Conservation (phyloP, 768 basidiomycete genomes). For the Lentinula sp. region DNA sequence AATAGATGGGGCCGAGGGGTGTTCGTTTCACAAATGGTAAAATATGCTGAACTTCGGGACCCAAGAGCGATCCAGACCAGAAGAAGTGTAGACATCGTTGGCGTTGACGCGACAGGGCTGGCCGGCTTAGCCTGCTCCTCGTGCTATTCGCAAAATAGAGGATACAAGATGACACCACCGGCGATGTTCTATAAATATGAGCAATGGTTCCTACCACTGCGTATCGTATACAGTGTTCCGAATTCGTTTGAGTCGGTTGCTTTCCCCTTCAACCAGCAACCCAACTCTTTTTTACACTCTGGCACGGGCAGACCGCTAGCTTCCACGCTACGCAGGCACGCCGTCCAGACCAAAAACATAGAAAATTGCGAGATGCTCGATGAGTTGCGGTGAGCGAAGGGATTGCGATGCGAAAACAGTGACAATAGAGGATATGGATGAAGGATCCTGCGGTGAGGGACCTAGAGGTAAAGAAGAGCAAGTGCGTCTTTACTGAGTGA, state of each 20-base stretch:
- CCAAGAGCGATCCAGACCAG: background rate
- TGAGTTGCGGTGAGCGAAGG: background rate
- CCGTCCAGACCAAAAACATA: conserved; percentile 2
- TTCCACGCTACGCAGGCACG: conserved; percentile 1
- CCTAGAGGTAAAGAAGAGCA: background rate
- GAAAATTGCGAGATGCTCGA: conserved; percentile 4
- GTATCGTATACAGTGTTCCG: conserved; percentile 7
- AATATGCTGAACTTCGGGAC: conserved; percentile 1
- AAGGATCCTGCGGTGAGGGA: background rate
- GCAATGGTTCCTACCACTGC: conserved; percentile 4
- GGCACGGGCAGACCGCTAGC: background rate
- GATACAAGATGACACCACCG: background rate
- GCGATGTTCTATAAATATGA: background rate
- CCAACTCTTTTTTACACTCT: conserved; percentile 5
- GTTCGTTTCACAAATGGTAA: background rate
- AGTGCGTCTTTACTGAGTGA: background rate
- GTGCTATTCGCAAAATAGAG: background rate
- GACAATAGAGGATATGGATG: background rate
- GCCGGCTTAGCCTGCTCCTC: background rate
- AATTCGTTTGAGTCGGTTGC: background rate
- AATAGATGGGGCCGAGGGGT: background rate
- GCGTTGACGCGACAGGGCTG: background rate
- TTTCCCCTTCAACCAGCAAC: background rate
- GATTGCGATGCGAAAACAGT: conserved; percentile 4
- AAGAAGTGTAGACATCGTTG: background rate